Percentiles rank a stretch among this genome's conserved stretches.
Evolutionary conservation across 2,329 filamentous ascomycete genomes (phyloP).

Genomic region (Colletotrichum lini): DNA sequence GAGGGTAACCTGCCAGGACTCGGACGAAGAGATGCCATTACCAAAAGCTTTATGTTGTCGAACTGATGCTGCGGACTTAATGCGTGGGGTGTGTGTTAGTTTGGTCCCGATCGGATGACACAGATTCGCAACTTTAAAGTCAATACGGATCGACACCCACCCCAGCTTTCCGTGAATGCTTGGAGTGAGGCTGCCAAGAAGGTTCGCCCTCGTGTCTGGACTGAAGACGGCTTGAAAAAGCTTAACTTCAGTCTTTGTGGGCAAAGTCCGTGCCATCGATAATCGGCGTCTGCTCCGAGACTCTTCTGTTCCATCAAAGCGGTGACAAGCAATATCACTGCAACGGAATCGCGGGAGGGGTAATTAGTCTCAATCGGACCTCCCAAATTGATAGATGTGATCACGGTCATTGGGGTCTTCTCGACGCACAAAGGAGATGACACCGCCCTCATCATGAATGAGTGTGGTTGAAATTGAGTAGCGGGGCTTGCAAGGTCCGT

Average conservation of each 20-base stretch:
- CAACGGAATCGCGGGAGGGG: no score
- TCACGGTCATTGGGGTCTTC: no score
- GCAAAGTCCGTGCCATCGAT: conserved; percentile 29
- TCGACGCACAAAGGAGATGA: no score
- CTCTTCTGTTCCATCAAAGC: background rate
- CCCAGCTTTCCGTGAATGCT: background rate
- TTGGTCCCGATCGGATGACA: conserved; percentile 39
- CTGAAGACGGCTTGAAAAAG: conserved; percentile 31
- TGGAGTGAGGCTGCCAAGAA: conserved; percentile 40
- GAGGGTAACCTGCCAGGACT: background rate
- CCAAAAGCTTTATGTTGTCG: conserved; percentile 32
- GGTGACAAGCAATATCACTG: conserved; percentile 3
- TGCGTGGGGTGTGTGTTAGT: conserved; percentile 15
- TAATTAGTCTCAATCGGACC: no score
- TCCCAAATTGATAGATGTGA: background rate
- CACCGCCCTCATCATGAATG: background rate
- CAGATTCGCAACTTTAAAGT: conserved; percentile 40
- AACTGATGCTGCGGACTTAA: background rate
- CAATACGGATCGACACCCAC: background rate
- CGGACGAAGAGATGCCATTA: background rate
- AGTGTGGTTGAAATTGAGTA: background rate
- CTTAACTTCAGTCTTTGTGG: conserved; percentile 4
- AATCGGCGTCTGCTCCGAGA: background rate
- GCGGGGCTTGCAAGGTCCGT: no score
- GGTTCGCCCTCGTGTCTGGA: conserved; percentile 38